Evolutionary conservation across 805 yeast genomes (phyloP).

Genomic region (Cyberlindnera suaveolens): DNA sequence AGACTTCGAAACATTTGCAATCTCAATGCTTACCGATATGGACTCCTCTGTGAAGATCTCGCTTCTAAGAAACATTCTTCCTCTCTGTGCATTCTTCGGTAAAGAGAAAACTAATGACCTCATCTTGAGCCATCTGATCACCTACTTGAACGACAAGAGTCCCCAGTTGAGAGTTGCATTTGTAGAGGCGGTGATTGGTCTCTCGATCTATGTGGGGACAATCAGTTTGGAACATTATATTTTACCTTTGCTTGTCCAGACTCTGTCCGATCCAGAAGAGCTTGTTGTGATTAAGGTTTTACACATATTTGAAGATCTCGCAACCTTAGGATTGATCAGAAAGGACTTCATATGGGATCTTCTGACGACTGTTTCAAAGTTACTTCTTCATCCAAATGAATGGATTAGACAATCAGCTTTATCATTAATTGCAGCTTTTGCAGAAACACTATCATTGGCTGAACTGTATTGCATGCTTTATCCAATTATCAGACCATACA

Average conservation of each 20-base stretch:
- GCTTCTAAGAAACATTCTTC: conserved; percentile 62
- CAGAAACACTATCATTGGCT: conserved; percentile 60
- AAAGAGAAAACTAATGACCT: conserved; percentile 84
- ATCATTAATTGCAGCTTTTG: conserved; percentile 53
- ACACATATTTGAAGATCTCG: conserved; percentile 47
- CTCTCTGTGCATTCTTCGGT: conserved; percentile 77
- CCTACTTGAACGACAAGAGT: conserved; percentile 80
- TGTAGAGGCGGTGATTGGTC: conserved; percentile 61
- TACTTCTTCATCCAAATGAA: conserved; percentile 79
- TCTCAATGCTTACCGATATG: conserved; percentile 62
- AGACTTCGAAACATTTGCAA: conserved; percentile 61
- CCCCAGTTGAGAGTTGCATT: conserved; percentile 63
- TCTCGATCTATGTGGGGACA: conserved; percentile 78
- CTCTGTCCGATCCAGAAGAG: conserved; percentile 80
- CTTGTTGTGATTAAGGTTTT: conserved; percentile 69
- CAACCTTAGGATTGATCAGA: conserved; percentile 50
- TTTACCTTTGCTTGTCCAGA: conserved; percentile 77
- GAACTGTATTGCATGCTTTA: conserved; percentile 79
- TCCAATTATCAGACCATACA: conserved; percentile 71
- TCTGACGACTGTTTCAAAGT: conserved; percentile 41
- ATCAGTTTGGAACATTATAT: conserved; percentile 82
- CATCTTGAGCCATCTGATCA: conserved; percentile 82
- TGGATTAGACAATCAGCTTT: conserved; percentile 73
- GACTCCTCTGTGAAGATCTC: conserved; percentile 63
- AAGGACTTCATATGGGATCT: conserved; percentile 50